Evolutionary conservation across 345 rosid species (phyloP).

Genomic region (Eucalyptus regnans): DNA sequence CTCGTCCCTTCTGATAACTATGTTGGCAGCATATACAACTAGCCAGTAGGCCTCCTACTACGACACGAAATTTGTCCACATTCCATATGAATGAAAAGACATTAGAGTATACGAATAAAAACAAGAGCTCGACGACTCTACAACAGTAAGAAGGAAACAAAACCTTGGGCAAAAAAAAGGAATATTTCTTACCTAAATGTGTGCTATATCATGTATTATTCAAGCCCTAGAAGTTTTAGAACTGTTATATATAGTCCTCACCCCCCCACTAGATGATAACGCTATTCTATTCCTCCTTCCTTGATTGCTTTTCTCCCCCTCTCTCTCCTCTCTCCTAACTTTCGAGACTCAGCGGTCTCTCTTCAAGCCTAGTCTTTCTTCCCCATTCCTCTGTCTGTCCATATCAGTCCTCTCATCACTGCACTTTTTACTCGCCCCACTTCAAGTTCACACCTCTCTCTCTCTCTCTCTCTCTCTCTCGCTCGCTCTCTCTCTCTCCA

Average conservation of each 20-base stretch:
- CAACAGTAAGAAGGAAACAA: neutral
- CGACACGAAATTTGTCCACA: neutral
- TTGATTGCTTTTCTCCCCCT: constrained; percentile 14
- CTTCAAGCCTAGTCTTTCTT: neutral
- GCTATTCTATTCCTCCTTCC: neutral
- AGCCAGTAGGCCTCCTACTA: neutral
- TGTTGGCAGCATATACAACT: neutral
- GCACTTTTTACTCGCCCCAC: neutral
- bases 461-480: neutral
- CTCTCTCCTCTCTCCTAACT: neutral
- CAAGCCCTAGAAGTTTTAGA: neutral
- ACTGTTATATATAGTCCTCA: neutral
- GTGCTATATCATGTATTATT: neutral
- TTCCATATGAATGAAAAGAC: neutral
- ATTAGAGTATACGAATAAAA: neutral
- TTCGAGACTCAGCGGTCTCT: neutral
- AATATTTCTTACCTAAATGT: neutral
- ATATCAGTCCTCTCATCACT: neutral
- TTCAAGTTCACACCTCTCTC: neutral
- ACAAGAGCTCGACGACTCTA: constrained; percentile 9
- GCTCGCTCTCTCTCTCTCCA: neutral
- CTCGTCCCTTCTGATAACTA: neutral
- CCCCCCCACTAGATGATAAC: neutral
- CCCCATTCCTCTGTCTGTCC: constrained; percentile 26
- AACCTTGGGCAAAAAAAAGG: neutral